phyloP scores from a whole-genome alignment of 331 rosid species.

The Malus hybrid region DNA sequence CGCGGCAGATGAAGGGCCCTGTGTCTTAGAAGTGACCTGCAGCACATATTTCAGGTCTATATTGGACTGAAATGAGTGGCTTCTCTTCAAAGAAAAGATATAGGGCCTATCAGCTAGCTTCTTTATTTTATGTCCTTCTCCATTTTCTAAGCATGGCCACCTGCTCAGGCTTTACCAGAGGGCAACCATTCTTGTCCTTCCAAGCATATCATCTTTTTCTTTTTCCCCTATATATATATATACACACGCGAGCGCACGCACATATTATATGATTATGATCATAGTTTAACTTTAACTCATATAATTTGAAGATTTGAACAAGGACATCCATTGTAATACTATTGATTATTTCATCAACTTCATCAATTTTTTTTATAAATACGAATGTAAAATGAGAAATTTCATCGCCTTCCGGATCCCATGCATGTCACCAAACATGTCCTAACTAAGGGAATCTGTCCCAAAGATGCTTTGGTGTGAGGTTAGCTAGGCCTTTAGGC shows the following conservation, averaged over 20 bases:
- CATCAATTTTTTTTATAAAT: too few relatives aligned
- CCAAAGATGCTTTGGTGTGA: not conserved
- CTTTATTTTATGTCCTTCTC: not conserved
- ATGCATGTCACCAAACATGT: not conserved
- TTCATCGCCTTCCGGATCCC: too few relatives aligned
- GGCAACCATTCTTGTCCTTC: not conserved
- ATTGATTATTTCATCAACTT: too few relatives aligned
- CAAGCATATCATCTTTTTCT: not conserved
- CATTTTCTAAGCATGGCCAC: not conserved
- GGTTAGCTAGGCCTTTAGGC: not conserved
- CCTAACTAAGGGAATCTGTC: not conserved
- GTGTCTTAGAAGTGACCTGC: not conserved
- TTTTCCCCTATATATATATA: not conserved
- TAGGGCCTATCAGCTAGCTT: not conserved
- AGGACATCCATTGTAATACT: too few relatives aligned
- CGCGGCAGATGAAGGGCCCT: not conserved
- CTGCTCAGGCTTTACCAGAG: not conserved
- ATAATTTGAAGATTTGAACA: too few relatives aligned
- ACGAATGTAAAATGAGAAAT: too few relatives aligned
- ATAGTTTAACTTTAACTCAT: fast-evolving
- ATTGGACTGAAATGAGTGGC: not conserved
- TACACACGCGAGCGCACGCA: not conserved
- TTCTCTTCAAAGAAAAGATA: not conserved
- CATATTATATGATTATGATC: too few relatives aligned
- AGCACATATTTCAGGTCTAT: not conserved